phyloP scores from a whole-genome alignment of 345 rosid genomes.

The Linum lewisii region DNA sequence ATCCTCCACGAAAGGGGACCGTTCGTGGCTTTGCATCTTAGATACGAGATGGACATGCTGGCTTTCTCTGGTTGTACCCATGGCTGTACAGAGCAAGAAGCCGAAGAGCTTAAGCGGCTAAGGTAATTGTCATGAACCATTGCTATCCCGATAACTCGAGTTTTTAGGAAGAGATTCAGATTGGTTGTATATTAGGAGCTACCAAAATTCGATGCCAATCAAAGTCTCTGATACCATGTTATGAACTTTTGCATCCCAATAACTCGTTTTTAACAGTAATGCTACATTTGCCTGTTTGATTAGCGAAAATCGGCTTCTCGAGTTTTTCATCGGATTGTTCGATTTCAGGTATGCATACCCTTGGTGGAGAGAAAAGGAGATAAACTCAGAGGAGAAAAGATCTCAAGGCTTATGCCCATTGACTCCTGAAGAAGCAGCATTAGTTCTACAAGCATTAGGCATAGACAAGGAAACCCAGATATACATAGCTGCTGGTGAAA shows the following conservation, averaged over 20 bases:
- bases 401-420: conserved; percentile 89
- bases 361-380: conserved; percentile 99
- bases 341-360: conserved; percentile 78
- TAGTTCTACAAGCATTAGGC: conserved; percentile 71
- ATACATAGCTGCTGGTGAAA: conserved; percentile 95
- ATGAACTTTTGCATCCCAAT: too few relatives aligned
- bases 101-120: conserved; percentile 76
- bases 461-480: conserved; percentile 61
- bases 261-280: too few relatives aligned
- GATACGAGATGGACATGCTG: conserved; percentile 99
- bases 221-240: too few relatives aligned
- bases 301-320: too few relatives aligned
- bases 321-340: conserved; percentile 1
- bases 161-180: too few relatives aligned
- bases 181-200: too few relatives aligned
- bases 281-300: too few relatives aligned
- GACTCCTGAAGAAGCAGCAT: conserved; percentile 90
- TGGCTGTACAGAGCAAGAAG: conserved; percentile 85
- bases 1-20: conserved; percentile 71
- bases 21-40: conserved; percentile 80
- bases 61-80: conserved; percentile 97
- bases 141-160: too few relatives aligned
- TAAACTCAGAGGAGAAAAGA: conserved; percentile 67
- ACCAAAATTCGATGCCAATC: too few relatives aligned
- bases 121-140: conserved; percentile 33